Evolutionary conservation across 2,329 filamentous ascomycete genomes (phyloP).

Genomic region (Leptographium lundbergii): DNA sequence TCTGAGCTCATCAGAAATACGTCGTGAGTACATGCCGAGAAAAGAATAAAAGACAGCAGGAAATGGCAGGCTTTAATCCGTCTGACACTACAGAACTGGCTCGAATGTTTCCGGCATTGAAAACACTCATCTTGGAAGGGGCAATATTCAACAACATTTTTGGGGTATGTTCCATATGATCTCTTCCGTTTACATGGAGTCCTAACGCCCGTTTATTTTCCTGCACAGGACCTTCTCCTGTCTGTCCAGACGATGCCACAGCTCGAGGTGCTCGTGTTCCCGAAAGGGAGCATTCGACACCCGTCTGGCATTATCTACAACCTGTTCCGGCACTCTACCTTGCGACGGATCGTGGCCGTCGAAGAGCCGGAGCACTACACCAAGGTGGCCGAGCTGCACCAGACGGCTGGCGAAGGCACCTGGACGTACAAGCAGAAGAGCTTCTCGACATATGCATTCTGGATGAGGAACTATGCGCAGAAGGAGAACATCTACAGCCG

Average conservation of each 20-base stretch:
- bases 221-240: background rate
- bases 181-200: background rate
- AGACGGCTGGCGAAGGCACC: background rate
- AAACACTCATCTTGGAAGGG: background rate
- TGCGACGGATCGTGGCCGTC: background rate
- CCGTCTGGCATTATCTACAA: background rate
- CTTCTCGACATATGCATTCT: background rate
- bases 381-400: background rate
- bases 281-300: background rate
- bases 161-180: background rate
- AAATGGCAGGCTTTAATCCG: background rate
- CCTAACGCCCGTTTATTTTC: background rate
- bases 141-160: background rate
- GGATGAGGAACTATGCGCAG: background rate
- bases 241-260: background rate
- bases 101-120: background rate
- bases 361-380: background rate
- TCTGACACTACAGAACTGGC: background rate
- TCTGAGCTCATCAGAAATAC: background rate
- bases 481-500: background rate
- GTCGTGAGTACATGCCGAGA: background rate
- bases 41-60: background rate
- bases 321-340: background rate
- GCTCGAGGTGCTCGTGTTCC: background rate
- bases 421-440: background rate